Evolutionary conservation across 805 yeast species (phyloP), one percentile per base, ranked within the genome.

Genomic region (Kodamaea neixiangensis): DNA sequence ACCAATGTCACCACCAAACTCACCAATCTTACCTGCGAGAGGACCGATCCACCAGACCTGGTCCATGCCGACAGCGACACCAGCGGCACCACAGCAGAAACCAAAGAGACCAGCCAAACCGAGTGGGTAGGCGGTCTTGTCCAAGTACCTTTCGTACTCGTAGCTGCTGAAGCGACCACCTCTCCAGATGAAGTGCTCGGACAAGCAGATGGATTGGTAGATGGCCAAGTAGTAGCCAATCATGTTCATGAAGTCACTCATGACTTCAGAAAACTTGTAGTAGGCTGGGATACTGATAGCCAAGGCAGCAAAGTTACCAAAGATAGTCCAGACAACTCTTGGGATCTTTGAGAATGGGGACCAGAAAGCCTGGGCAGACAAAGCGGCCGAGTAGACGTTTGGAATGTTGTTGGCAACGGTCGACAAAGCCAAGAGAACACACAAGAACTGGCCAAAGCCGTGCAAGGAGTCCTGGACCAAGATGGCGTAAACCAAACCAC

Each of bases 371-470:
- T 92, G 97, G 33, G 91, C 90, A 57, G 91, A 85, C 64, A 92
- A 77, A 38, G 90, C 92, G 61, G 90, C 81, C 20, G 97, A 89
- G 77, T 92, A 92, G 87, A 90, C 85, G 76, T 90, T 91, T 69
- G 97, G 97, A 68, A 91, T 83, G 75, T 90, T 91, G 78, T 89
- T 90, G 57, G 97, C 85, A 51, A 92, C 86, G 29, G 96, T 89
- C 29, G 97, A 89, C 58, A 92, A 72, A 14, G 96, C 89, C 56
- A 92, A 75, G 15, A 92, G 25, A 29, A 92, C 97, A 71, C 92
- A 82, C 70, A 92, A 85, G 78, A 92, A 90, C 68, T 89, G 85
- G 55, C 97, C 97, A 60, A 92, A 89, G 7, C 90, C 92, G 69
- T 88, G 92, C 54, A 90, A 77, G 4, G 96, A 86, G 65, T 91